phyloP scores from a whole-genome alignment of 129 eudicot species.

The Escallonia rubra region DNA sequence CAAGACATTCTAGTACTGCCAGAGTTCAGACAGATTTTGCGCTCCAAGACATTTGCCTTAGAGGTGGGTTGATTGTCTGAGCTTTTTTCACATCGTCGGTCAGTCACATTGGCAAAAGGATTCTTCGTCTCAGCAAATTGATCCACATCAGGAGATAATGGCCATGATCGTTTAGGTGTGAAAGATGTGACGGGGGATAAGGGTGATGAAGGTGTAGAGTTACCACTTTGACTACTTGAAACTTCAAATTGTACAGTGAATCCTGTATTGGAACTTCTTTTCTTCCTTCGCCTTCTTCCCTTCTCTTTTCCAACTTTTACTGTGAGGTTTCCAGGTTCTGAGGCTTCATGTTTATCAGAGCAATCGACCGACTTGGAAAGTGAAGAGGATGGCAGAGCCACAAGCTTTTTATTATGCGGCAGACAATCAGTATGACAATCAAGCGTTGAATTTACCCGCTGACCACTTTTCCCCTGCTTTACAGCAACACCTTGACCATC shows the following conservation, averaged over 20 bases:
- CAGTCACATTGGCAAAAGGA: conserved; percentile 23
- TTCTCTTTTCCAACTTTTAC: conserved; percentile 73
- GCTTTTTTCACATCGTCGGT: conserved; percentile 11
- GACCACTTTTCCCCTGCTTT: conserved; percentile 5
- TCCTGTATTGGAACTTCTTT: conserved; percentile 35
- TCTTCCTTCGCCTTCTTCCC: conserved; percentile 63
- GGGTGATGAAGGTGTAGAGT: conserved; percentile 90
- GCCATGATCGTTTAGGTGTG: conserved; percentile 39
- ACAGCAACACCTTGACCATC: conserved; percentile 9
- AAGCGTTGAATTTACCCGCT: background rate
- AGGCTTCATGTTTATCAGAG: conserved; percentile 11
- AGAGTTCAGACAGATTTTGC: conserved; percentile 15
- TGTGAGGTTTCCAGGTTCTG: conserved; percentile 41
- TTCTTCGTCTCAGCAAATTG: conserved; percentile 28
- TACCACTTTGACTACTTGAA: conserved; percentile 90
- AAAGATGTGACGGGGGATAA: conserved; percentile 48
- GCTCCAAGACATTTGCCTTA: conserved; percentile 8
- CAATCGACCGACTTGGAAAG: conserved; percentile 26
- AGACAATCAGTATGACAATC: conserved; percentile 1
- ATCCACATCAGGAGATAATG: conserved; percentile 26
- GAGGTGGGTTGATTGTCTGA: conserved; percentile 10
- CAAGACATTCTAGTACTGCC: conserved; percentile 4
- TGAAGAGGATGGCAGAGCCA: conserved; percentile 10
- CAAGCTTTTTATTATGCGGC: conserved; percentile 14
- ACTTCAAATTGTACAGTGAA: conserved; percentile 46